Percentiles rank a stretch among this genome's conserved stretches.
These are phyloP conservation scores for Globisporangium rhizosaccharum DNA, from an alignment of 352 stramenopile genomes.

Conservation along the genomic window DNA sequence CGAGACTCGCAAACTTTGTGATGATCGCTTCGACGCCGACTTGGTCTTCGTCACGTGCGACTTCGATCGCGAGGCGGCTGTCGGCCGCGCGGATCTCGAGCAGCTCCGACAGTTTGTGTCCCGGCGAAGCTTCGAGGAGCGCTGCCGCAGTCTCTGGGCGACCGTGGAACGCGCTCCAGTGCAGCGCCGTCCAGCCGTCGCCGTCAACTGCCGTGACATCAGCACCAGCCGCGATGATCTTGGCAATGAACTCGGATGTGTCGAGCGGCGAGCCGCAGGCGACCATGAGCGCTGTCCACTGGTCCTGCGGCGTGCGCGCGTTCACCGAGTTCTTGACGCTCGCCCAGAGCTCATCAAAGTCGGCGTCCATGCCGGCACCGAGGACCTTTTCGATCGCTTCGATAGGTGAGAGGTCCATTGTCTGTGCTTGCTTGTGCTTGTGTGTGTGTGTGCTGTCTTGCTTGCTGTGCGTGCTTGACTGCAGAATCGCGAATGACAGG, in stretches of 20 bases:
- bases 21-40: constrained; percentile 62
- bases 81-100: constrained; percentile 51
- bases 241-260: constrained; percentile 72
- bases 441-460: too few species aligned
- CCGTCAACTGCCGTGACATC: constrained; percentile 62
- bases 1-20: constrained; percentile 26
- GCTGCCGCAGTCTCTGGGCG: constrained; percentile 60
- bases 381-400: constrained; percentile 67
- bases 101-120: constrained; percentile 33
- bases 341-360: constrained; percentile 71
- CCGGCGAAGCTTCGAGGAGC: constrained; percentile 39
- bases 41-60: constrained; percentile 67
- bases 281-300: constrained; percentile 82
- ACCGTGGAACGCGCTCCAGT: constrained; percentile 82
- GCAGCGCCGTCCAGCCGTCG: constrained; percentile 77
- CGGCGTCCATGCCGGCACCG: constrained; percentile 59
- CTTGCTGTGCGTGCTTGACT: background rate
- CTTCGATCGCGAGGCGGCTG: constrained; percentile 54
- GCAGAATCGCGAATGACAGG: constrained; percentile 3
- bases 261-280: constrained; percentile 75
- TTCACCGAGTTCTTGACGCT: constrained; percentile 58
- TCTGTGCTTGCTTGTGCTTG: background rate
- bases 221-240: constrained; percentile 48
- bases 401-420: constrained; percentile 28
- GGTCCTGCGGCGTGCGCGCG: constrained; percentile 63